These are phyloP conservation scores for Atkinsonella texensis DNA, from an alignment of 2,329 filamentous ascomycete species.

Conservation along the genomic window DNA sequence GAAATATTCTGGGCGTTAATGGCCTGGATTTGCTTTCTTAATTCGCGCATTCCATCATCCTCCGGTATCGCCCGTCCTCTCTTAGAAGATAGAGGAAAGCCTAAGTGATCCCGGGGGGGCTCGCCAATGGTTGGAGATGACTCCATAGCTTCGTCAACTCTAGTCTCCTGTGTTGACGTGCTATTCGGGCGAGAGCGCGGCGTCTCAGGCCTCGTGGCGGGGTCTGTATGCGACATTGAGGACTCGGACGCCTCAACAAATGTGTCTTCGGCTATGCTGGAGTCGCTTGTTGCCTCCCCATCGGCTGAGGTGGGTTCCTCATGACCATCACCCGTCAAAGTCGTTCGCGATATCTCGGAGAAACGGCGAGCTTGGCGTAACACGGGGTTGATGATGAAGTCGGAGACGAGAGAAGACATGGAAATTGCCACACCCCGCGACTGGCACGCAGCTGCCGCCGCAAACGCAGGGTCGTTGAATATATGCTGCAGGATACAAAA, in stretches of 20 bases:
- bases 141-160: slow-evolving; percentile 17
- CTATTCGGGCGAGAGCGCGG: slow-evolving; percentile 19
- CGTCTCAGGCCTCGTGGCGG: slow-evolving; percentile 13
- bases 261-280: slow-evolving; percentile 11
- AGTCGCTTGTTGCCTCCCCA: slow-evolving; percentile 16
- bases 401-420: slow-evolving; percentile 53
- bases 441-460: background rate
- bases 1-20: slow-evolving; percentile 52
- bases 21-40: slow-evolving; percentile 55
- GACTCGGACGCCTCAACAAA: slow-evolving; percentile 4
- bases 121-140: slow-evolving; percentile 12
- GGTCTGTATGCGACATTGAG: background rate
- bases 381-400: slow-evolving; percentile 55
- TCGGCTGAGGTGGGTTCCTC: slow-evolving; percentile 10
- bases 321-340: slow-evolving; percentile 24
- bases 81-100: slow-evolving; percentile 18
- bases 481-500: background rate
- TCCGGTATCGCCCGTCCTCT: slow-evolving; percentile 43
- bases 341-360: slow-evolving; percentile 36
- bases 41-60: slow-evolving; percentile 63
- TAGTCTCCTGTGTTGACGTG: slow-evolving; percentile 23
- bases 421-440: slow-evolving; percentile 9
- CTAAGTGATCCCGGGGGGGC: slow-evolving; percentile 20
- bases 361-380: slow-evolving; percentile 54
- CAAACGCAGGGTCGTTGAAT: background rate